A percentile compares a stretch with the other conserved stretches of the same genome.
These are phyloP conservation scores for Aspergillus baeticus DNA, from an alignment of 495 filamentous ascomycete genomes.

Conservation along the genomic window DNA sequence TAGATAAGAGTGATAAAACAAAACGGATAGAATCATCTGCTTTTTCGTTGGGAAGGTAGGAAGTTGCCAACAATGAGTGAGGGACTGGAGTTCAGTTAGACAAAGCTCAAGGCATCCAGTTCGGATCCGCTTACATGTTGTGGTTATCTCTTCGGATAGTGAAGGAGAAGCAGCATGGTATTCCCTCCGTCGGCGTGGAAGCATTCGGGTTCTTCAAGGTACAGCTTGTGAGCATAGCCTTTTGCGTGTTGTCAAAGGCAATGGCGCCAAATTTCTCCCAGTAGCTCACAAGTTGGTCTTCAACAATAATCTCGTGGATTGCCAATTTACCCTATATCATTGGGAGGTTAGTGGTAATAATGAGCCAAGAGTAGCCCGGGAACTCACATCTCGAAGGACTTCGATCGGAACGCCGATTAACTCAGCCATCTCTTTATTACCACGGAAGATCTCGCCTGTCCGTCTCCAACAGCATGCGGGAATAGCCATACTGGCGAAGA, in stretches of 20 bases:
- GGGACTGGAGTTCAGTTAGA: slow-evolving; percentile 56
- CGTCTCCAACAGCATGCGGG: slow-evolving; percentile 97
- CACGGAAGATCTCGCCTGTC: slow-evolving; percentile 95
- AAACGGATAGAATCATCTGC: slow-evolving; percentile 19
- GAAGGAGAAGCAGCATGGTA: slow-evolving; percentile 96
- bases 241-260: slow-evolving; percentile 93
- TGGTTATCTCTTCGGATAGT: slow-evolving; percentile 91
- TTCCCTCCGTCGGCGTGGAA: slow-evolving; percentile 65
- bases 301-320: slow-evolving; percentile 91
- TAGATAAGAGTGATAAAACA: background rate
- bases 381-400: slow-evolving; percentile 80
- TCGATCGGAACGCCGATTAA: slow-evolving; percentile 93
- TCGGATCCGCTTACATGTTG: slow-evolving; percentile 76
- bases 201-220: slow-evolving; percentile 83
- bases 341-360: slow-evolving; percentile 3
- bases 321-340: slow-evolving; percentile 78
- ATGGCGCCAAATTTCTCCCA: slow-evolving; percentile 99
- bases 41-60: slow-evolving; percentile 56
- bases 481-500: slow-evolving; percentile 98
- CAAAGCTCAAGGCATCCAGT: background rate
- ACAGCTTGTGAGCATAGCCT: slow-evolving; percentile 94
- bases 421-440: slow-evolving; percentile 98
- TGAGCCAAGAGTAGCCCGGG: background rate
- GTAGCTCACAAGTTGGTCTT: slow-evolving; percentile 92
- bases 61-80: slow-evolving; percentile 97